Percentiles rank a stretch among this genome's conserved stretches.
phyloP scores from a whole-genome alignment of 2,329 filamentous ascomycete species.

The Scopulariopsis brevicaulis region DNA sequence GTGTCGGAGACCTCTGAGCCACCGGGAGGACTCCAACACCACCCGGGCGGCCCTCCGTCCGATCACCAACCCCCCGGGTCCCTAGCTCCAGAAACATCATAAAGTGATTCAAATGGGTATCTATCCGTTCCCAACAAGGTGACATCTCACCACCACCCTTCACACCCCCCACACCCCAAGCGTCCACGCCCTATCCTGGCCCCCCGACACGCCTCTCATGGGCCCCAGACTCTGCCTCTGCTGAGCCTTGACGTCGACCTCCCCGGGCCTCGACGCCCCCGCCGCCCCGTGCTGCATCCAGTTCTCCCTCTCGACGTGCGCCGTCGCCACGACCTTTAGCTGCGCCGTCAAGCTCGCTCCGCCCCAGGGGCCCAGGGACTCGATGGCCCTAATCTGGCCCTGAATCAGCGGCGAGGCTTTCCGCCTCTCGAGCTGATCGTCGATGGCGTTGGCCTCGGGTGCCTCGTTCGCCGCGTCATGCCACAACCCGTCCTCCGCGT shows the following conservation, averaged over 20 bases:
- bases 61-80: neutral
- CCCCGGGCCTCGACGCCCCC: constrained; percentile 47
- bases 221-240: constrained; percentile 56
- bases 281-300: constrained; percentile 57
- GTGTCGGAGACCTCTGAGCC: neutral
- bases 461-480: constrained; percentile 29
- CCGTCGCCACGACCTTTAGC: constrained; percentile 56
- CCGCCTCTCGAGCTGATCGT: constrained; percentile 39
- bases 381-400: constrained; percentile 52
- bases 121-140: neutral
- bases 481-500: constrained; percentile 20
- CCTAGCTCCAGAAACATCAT: neutral
- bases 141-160: neutral
- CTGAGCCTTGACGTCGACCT: constrained; percentile 45
- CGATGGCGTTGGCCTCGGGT: constrained; percentile 45
- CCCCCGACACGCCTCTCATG: constrained; percentile 1
- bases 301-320: constrained; percentile 58
- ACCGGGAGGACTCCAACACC: constrained; percentile 4
- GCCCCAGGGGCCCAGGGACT: constrained; percentile 62
- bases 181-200: neutral
- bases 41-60: neutral
- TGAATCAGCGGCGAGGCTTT: constrained; percentile 26
- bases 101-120: neutral
- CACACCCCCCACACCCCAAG: neutral
- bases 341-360: constrained; percentile 61